Conservation (phyloP, 208 protist genomes). For the Leishmania tarentolae region DNA sequence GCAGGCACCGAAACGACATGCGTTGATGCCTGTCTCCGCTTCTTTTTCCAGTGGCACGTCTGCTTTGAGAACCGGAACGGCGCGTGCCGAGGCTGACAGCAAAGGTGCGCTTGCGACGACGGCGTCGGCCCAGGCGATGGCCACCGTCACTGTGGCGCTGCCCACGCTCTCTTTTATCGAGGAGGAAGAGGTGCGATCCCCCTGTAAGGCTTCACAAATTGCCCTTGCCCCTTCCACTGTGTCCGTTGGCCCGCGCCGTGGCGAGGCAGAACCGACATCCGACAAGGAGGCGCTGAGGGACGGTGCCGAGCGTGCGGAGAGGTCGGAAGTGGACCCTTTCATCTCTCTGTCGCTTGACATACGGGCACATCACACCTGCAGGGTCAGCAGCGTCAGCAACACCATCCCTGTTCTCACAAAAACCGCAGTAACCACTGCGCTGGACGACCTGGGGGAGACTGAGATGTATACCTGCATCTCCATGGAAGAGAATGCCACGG, state of each 20-base stretch:
- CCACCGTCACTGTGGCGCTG: slow-evolving; percentile 3
- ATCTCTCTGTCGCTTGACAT: neutral
- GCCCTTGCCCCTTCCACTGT: neutral
- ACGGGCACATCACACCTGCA: neutral
- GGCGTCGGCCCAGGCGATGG: neutral
- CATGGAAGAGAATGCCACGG: slow-evolving; percentile 14
- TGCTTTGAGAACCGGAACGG: neutral
- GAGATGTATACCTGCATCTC: slow-evolving; percentile 18
- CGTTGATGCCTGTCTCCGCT: neutral
- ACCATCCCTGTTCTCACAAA: neutral
- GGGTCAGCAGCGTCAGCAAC: neutral
- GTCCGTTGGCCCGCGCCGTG: neutral
- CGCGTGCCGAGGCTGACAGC: neutral
- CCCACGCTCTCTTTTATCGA: neutral
- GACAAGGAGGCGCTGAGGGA: neutral
- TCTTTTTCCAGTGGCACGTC: neutral
- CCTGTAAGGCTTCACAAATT: neutral
- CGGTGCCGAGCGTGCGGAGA: neutral
- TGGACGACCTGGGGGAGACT: slow-evolving; percentile 5
- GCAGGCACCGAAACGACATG: slow-evolving; percentile 5
- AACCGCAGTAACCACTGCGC: neutral
- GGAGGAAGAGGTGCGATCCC: neutral
- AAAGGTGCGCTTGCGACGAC: neutral
- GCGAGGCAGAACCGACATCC: neutral
- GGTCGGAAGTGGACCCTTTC: neutral